These are phyloP conservation scores for Eucalyptus tenuipes DNA, from an alignment of 345 rosid genomes.

Conservation along the genomic window DNA sequence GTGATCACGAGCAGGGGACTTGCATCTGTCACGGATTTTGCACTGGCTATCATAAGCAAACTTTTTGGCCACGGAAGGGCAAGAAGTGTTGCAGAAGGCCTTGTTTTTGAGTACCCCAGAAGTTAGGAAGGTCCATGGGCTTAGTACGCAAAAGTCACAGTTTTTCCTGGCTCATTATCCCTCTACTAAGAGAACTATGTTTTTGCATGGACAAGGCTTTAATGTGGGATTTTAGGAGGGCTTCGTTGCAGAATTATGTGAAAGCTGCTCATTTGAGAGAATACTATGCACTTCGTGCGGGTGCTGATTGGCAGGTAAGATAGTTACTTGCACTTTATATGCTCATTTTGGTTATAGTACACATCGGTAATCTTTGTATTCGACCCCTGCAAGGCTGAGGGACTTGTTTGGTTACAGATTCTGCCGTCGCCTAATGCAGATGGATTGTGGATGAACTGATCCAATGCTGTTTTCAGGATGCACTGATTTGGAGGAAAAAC, in stretches of 20 bases:
- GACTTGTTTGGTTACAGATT: not conserved
- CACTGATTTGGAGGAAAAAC: not conserved
- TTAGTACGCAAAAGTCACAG: not conserved
- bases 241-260: not conserved
- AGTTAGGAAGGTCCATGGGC: conserved; percentile 2
- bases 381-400: not conserved
- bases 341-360: not conserved
- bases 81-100: conserved; percentile 81
- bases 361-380: not conserved
- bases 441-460: not conserved
- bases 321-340: not conserved
- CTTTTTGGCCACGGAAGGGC: conserved; percentile 81
- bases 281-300: not conserved
- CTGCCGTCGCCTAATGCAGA: not conserved
- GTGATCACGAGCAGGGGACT: conserved; percentile 77
- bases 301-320: not conserved
- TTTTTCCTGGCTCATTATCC: not conserved
- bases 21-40: conserved; percentile 48
- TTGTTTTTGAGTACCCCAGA: conserved; percentile 63
- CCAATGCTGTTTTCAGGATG: not conserved
- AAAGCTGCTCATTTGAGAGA: not conserved
- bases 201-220: not conserved
- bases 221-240: not conserved
- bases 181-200: not conserved
- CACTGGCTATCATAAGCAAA: conserved; percentile 63